Evolutionary conservation across 352 stramenopile species (phyloP).

Genomic region (Globisporangium radiosum): DNA sequence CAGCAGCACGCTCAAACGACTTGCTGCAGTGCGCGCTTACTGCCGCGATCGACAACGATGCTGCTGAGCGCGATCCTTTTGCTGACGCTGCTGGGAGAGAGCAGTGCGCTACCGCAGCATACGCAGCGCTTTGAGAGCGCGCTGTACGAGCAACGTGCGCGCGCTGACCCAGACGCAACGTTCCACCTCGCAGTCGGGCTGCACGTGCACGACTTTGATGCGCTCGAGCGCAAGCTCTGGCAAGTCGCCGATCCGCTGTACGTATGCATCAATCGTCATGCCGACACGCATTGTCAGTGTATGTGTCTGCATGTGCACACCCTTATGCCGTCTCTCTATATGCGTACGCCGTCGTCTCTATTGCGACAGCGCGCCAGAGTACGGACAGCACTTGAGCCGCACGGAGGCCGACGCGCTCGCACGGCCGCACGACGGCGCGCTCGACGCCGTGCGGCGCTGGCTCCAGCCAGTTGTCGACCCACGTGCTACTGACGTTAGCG

Average conservation of each 20-base stretch:
- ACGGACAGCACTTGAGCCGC: conserved; percentile 42
- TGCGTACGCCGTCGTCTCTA: neutral
- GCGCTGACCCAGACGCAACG: conserved; percentile 26
- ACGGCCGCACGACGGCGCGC: conserved; percentile 27
- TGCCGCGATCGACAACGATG: neutral
- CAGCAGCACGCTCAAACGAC: neutral
- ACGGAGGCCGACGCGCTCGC: conserved; percentile 39
- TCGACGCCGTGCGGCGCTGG: conserved; percentile 48
- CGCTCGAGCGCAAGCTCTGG: conserved; percentile 46
- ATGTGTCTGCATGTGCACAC: neutral
- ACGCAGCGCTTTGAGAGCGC: conserved; percentile 20
- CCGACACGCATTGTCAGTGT: neutral
- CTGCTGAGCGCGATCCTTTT: neutral
- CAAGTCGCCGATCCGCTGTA: conserved; percentile 50
- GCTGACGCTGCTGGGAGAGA: conserved; percentile 1
- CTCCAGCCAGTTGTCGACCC: conserved; percentile 17
- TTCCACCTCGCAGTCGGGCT: conserved; percentile 55
- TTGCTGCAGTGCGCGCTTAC: neutral
- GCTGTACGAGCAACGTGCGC: conserved; percentile 20
- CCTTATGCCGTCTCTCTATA: neutral
- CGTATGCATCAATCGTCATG: conserved; percentile 6
- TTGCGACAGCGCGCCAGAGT: conserved; percentile 32
- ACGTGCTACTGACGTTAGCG: neutral
- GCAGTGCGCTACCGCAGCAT: conserved; percentile 2
- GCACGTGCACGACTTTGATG: conserved; percentile 35